Base-by-base conservation (phyloP, 768 basidiomycete genomes). In the Obba rivulosa region DNA sequence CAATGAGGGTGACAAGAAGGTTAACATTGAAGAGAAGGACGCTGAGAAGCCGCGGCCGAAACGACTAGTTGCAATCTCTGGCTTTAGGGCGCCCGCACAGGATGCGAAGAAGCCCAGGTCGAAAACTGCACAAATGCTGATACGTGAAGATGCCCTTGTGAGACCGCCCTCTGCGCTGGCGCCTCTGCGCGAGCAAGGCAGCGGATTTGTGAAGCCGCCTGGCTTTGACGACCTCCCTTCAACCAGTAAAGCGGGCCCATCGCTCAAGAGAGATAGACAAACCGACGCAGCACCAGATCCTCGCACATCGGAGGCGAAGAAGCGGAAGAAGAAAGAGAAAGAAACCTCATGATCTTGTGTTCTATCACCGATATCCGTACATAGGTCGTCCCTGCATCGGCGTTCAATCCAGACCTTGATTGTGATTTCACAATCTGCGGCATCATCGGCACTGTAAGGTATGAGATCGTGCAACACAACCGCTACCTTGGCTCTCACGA, bases 181-280 rank as follows among this genome's bases (percentile, higher is more conserved):
- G 7, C 23, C 49, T n/a, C 5, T 3, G 2, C 21, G n/a, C 18
- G 37, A 41, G 11, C 8, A 24, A 3, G 38, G 28, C 4, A 44
- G 49, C 20, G 59, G 56, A 2, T 82, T 82, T 62, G 53, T 80
- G 50, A 81, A 79, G 55, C 81, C 81, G 28, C 66, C 71, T 39
- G 80, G 79, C 24, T 72, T 83, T 16, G 80, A 82, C 49, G 77
- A 74, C 28, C 63, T 68, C 45, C 53, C 52, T 7, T 24, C 48
- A 5, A n/a, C 50, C 10, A n/a, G 42, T 34, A 46, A 24, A 46
- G 41, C 3, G 41, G 41, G 2, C 38, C 48, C 16, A 16, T 4
- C 38, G 24, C 34, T 36, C 25, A 56, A 58, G 28, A 47, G 61
- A 10, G 55, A 47, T 13, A 46, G 52, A 22, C 52, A 43, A 43